Percentiles rank a stretch among this genome's conserved stretches.
Conservation (phyloP, 2,329 filamentous ascomycete species). For the Pezicula neosporulosa region DNA sequence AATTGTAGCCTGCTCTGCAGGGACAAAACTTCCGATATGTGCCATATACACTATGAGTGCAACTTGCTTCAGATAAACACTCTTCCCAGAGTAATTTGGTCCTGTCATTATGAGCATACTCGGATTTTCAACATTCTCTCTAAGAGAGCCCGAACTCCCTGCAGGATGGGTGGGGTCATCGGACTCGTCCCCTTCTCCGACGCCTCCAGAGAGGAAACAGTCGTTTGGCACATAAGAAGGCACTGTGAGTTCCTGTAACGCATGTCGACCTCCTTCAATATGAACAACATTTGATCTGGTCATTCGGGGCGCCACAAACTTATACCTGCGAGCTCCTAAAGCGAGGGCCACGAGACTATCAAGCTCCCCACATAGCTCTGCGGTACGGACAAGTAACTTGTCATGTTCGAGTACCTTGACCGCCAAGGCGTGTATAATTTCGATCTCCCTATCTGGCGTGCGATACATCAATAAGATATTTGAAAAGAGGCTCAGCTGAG, state of each 20-base stretch:
- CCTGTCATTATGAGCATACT: conserved; percentile 82
- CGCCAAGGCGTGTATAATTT: conserved; percentile 77
- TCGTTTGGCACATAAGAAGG: conserved; percentile 81
- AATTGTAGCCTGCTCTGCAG: conserved; percentile 65
- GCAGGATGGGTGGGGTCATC: not conserved
- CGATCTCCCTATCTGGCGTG: conserved; percentile 73
- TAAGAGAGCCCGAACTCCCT: conserved; percentile 1
- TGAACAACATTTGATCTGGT: conserved; percentile 65
- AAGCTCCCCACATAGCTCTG: conserved; percentile 79
- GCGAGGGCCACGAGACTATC: conserved; percentile 82
- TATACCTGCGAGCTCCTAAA: conserved; percentile 71
- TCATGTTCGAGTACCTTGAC: conserved; percentile 68
- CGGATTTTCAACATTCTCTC: conserved; percentile 35
- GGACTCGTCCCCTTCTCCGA: conserved; percentile 25
- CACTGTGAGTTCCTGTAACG: conserved; percentile 81
- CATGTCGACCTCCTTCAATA: conserved; percentile 78
- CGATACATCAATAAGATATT: not conserved
- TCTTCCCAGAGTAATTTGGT: conserved; percentile 96
- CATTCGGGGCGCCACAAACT: conserved; percentile 67
- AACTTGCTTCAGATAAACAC: conserved; percentile 89
- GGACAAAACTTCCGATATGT: conserved; percentile 89
- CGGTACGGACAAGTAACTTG: conserved; percentile 61
- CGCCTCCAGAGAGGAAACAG: conserved; percentile 64
- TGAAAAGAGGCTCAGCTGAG: not conserved
- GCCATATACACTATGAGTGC: conserved; percentile 90